Evolutionary conservation across 345 rosid species (phyloP), one percentile per base, ranked within the genome.

Genomic region (Populus euphratica): DNA sequence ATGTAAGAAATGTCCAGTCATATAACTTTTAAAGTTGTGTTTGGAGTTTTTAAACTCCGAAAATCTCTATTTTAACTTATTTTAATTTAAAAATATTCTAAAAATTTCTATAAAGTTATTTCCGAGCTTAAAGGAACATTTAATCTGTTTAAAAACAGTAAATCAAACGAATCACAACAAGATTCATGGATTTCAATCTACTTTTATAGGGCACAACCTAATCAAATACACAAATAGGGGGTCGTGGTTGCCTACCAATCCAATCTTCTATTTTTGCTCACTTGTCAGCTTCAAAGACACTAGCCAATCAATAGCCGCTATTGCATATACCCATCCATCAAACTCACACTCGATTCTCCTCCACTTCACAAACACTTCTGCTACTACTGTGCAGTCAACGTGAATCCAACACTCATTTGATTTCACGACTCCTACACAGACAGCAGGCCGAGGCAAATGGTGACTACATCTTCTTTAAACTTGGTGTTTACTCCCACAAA

Each of bases 401-500:
- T 65, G 71, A 66, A 52, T 49, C 62, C 62, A 8, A 39, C 11
- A 39, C 8, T 23, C 25, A 66, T 7, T 35, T 29, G 43, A 36
- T 67, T 35, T 67, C 63, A 9, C 27, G 63, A n/a, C 25, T 35
- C 27, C 23, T 21, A 17, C 23, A 72, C n/a, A 17, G 65, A 36
- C 7, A 56, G 33, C 18, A 6, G 49, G 11, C 18, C 27, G 36
- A 8, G 39, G 17, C 20, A 9, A 9, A 78, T 78, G 81, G 68
- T 44, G 35, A 39, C 52, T 27, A 21, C 66, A 9, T 71, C 35
- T 62, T 78, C 77, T 31, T 75, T 73, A 64, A 81, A 68, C 68
- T 72, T 75, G 29, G 33, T 25, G 27, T 56, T 76, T 54, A n/a
- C 73, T 43, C 66, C 76, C 1, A 73, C 64, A 20, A 54, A 54